These are phyloP conservation scores for Pythium aristosporum DNA, from an alignment of 352 stramenopile species.

Conservation along the genomic window DNA sequence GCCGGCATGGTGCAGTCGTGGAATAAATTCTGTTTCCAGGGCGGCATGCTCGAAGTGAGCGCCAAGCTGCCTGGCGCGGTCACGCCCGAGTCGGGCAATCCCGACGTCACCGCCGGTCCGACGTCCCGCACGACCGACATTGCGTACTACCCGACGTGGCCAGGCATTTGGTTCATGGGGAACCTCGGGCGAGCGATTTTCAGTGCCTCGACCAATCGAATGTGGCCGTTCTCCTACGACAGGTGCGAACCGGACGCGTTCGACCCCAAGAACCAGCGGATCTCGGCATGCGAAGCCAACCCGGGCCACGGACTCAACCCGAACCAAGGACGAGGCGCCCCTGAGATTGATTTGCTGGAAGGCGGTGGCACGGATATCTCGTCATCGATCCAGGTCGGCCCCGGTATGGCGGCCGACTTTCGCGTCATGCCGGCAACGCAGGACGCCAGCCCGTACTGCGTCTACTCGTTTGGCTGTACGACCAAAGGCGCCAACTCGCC, in stretches of 20 bases:
- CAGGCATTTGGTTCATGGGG: slow-evolving; percentile 95
- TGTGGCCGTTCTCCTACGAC: slow-evolving; percentile 97
- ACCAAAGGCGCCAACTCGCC: slow-evolving; percentile 44
- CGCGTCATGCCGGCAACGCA: slow-evolving; percentile 31
- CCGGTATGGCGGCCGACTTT: slow-evolving; percentile 61
- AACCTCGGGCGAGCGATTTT: slow-evolving; percentile 97
- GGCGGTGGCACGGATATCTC: slow-evolving; percentile 79
- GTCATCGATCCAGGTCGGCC: slow-evolving; percentile 88
- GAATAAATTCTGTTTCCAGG: slow-evolving; percentile 96
- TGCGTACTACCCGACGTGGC: slow-evolving; percentile 86
- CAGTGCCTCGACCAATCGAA: slow-evolving; percentile 89
- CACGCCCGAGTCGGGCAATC: slow-evolving; percentile 39
- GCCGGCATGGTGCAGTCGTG: slow-evolving; percentile 92
- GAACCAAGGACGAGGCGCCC: slow-evolving; percentile 87
- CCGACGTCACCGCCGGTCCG: slow-evolving; percentile 20
- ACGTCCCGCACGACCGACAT: slow-evolving; percentile 7
- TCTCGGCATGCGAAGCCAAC: slow-evolving; percentile 88
- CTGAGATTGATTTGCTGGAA: slow-evolving; percentile 97
- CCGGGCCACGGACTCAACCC: slow-evolving; percentile 91
- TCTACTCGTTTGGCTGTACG: slow-evolving; percentile 43
- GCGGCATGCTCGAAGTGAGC: slow-evolving; percentile 91
- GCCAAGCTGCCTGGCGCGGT: slow-evolving; percentile 80
- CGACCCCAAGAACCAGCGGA: slow-evolving; percentile 65
- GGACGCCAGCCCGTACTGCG: slow-evolving; percentile 28
- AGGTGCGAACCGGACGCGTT: slow-evolving; percentile 81